Conservation (phyloP, 2,329 filamentous ascomycete genomes). For the Trichoderma polysporum region DNA sequence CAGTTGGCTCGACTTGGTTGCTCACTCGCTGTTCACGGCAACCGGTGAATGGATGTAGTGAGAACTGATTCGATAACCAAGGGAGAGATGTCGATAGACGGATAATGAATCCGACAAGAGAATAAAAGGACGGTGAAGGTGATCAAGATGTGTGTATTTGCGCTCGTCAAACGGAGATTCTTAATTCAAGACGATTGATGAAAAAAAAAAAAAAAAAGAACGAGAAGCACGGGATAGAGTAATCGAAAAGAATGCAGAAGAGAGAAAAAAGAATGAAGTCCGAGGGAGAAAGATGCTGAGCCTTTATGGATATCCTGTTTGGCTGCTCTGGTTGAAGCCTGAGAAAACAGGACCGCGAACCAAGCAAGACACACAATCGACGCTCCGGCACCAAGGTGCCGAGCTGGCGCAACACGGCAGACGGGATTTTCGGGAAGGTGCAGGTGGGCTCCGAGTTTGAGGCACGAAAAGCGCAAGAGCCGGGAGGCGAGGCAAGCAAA, state of each 20-base stretch:
- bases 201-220: not conserved
- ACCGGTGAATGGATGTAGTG: not conserved
- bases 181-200: not conserved
- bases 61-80: not conserved
- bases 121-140: not conserved
- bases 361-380: slow-evolving; percentile 1
- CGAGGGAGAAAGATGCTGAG: slow-evolving; percentile 19
- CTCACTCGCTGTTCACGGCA: not conserved
- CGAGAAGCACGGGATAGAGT: not conserved
- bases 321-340: not conserved
- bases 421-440: slow-evolving; percentile 23
- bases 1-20: not conserved
- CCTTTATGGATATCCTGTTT: slow-evolving; percentile 6
- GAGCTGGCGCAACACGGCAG: slow-evolving; percentile 25
- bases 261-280: not conserved
- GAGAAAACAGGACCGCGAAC: not conserved
- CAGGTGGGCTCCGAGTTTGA: slow-evolving; percentile 11
- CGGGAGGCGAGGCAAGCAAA: not conserved
- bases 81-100: not conserved
- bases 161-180: not conserved
- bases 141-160: not conserved
- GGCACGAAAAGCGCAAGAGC: not conserved
- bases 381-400: slow-evolving; percentile 26
- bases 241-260: not conserved
- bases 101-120: not conserved